These are phyloP conservation scores for Globisporangium spinosum DNA, from an alignment of 352 stramenopile genomes.

Conservation along the genomic window DNA sequence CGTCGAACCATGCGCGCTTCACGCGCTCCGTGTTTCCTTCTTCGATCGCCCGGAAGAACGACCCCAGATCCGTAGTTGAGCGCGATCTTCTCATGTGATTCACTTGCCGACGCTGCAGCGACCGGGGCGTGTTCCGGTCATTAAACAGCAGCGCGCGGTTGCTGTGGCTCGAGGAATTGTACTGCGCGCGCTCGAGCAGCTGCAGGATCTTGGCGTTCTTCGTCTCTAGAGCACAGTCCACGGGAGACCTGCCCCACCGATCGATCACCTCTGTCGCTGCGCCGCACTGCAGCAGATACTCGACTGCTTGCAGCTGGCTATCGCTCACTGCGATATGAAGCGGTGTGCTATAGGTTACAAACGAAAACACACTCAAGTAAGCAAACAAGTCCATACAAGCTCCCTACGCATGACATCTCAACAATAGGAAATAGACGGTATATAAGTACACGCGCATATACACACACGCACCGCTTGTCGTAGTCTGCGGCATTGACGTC, in stretches of 20 bases:
- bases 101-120: slow-evolving; percentile 8
- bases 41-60: slow-evolving; percentile 60
- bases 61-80: slow-evolving; percentile 36
- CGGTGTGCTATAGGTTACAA: slow-evolving; percentile 41
- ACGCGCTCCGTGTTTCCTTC: slow-evolving; percentile 66
- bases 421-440: not conserved
- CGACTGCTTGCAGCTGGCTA: slow-evolving; percentile 46
- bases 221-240: slow-evolving; percentile 63
- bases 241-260: slow-evolving; percentile 62
- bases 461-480: slow-evolving; percentile 54
- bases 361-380: not conserved
- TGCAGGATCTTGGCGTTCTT: slow-evolving; percentile 44
- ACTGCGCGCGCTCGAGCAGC: slow-evolving; percentile 41
- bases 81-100: slow-evolving; percentile 21
- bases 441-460: slow-evolving; percentile 12
- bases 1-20: slow-evolving; percentile 72
- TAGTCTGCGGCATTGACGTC: slow-evolving; percentile 78
- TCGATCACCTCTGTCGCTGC: slow-evolving; percentile 51
- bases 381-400: not conserved
- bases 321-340: slow-evolving; percentile 77
- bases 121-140: slow-evolving; percentile 8
- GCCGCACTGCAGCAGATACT: slow-evolving; percentile 58
- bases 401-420: not conserved
- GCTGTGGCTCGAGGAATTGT: slow-evolving; percentile 14
- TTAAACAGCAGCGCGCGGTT: slow-evolving; percentile 23